Evolutionary conservation across 768 basidiomycete genomes (phyloP), one percentile per base, ranked within the genome.

Genomic region (Mycena polygramma): DNA sequence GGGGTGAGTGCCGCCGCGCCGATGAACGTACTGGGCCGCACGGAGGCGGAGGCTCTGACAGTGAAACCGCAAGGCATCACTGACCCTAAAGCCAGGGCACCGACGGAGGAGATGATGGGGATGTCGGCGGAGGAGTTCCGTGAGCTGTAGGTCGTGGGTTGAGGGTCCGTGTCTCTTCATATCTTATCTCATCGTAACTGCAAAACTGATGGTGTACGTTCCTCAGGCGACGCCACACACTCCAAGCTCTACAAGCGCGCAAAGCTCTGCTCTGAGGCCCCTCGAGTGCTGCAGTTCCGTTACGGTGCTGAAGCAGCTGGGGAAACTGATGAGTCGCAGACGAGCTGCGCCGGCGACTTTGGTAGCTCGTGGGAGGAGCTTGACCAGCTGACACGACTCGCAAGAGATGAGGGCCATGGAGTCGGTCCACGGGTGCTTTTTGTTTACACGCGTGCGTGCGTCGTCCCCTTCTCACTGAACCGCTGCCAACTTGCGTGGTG

Each of bases 191-290:
- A 30, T 30, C 30, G 30, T 30, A n/a, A 30, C 30, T 6, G 30
- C 30, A n/a, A 30, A 30, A 30, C 30, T 30, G 30, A 30, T 30
- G 30, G 30, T 30, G 30, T 30, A 30, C 30, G 30, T 30, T 30
- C 30, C 30, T 30, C 30, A 94, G 94, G 94, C 48, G 92, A 96
- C 80, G 90, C 94, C 14, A 89, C 88, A 1, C 83, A 90, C 79
- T 96, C 95, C 83, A 91, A 95, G 77, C 80, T 97, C 20, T 94
- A 93, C 84, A 92, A 91, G 73, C 89, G 96, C 65, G 89, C 92
- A 7, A 90, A 88, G 76, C 80, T 89, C 37, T 95, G 94, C 76
- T 83, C 92, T 54, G 80, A 81, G 24, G 80, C 79, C 17, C 78
- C 84, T 6, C 30, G 30, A 30, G 30, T 10, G 76, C 95, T 20